Percentiles rank a stretch among this genome's conserved stretches.
phyloP scores from a whole-genome alignment of 1,284 basidiomycete genomes.

The Rhodotorula sp. region DNA sequence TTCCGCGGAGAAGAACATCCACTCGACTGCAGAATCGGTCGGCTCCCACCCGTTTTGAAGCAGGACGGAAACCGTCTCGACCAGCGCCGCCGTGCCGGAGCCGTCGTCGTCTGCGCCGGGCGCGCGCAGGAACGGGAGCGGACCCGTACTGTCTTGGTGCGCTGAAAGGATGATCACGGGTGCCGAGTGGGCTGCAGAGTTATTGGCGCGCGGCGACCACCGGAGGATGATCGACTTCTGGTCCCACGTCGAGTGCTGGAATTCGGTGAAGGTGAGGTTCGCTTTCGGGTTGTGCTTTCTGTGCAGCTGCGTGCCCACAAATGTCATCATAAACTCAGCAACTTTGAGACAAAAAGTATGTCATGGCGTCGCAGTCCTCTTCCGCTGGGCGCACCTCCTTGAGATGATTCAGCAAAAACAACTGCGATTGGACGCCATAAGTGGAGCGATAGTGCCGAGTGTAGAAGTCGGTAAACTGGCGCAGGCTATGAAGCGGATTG shows the following conservation, averaged over 20 bases:
- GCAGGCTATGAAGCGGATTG: slow-evolving; percentile 1
- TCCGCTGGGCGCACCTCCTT: slow-evolving; percentile 49
- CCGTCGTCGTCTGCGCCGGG: slow-evolving; percentile 84
- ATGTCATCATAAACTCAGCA: no score
- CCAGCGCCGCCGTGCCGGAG: slow-evolving; percentile 84
- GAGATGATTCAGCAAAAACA: slow-evolving; percentile 75
- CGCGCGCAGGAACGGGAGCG: slow-evolving; percentile 73
- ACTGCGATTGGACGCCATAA: slow-evolving; percentile 70
- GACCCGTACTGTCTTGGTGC: slow-evolving; percentile 86
- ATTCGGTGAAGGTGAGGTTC: slow-evolving; percentile 61
- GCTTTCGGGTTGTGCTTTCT: slow-evolving; percentile 12
- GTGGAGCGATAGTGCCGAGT: slow-evolving; percentile 56
- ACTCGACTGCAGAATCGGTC: slow-evolving; percentile 70
- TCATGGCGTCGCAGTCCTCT: not conserved
- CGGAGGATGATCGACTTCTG: slow-evolving; percentile 79
- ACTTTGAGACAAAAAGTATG: not conserved
- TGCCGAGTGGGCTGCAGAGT: not conserved
- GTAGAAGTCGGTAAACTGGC: slow-evolving; percentile 46
- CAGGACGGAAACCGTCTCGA: slow-evolving; percentile 82
- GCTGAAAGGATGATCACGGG: slow-evolving; percentile 60
- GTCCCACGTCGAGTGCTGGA: slow-evolving; percentile 78
- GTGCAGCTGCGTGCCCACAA: slow-evolving; percentile 30
- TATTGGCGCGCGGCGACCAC: slow-evolving; percentile 48
- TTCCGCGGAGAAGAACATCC: slow-evolving; percentile 63
- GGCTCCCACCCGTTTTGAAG: slow-evolving; percentile 73